Conservation (phyloP, 73 alveolate species). For the Stentor roeselii region DNA sequence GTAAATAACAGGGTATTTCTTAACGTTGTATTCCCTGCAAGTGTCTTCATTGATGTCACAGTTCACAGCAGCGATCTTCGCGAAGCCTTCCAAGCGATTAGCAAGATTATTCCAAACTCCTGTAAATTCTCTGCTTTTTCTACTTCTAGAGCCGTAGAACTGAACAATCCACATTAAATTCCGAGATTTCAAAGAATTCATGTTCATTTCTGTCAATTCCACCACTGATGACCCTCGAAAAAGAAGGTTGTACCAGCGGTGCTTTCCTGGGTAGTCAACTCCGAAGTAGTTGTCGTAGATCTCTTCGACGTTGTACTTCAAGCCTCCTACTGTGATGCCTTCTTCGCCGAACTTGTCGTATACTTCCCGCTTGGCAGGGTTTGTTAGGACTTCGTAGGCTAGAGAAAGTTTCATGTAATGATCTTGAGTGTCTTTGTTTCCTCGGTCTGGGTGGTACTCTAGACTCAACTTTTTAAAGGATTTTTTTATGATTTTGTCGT, state of each 20-base stretch:
- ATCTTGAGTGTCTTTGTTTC: slow-evolving; percentile 43
- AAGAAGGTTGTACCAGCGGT: not conserved
- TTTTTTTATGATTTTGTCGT: slow-evolving; percentile 3
- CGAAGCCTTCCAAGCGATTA: slow-evolving; percentile 86
- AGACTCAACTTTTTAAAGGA: slow-evolving; percentile 61
- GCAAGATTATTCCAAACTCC: slow-evolving; percentile 81
- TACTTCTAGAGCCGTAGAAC: slow-evolving; percentile 75
- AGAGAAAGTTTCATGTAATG: slow-evolving; percentile 60
- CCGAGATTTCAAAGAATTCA: slow-evolving; percentile 81
- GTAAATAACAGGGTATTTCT: slow-evolving; percentile 67
- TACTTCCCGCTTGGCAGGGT: slow-evolving; percentile 59
- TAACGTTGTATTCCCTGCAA: slow-evolving; percentile 93
- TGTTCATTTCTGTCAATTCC: slow-evolving; percentile 68
- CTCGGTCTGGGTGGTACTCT: slow-evolving; percentile 66
- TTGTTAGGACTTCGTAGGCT: slow-evolving; percentile 72
- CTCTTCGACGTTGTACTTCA: slow-evolving; percentile 68
- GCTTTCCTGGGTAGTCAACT: not conserved
- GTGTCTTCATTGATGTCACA: slow-evolving; percentile 94
- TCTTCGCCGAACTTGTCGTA: slow-evolving; percentile 78
- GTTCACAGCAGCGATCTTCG: slow-evolving; percentile 94
- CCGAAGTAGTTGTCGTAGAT: slow-evolving; percentile 46
- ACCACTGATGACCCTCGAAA: slow-evolving; percentile 67
- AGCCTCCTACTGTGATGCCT: slow-evolving; percentile 46
- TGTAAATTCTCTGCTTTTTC: slow-evolving; percentile 49
- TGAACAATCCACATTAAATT: slow-evolving; percentile 90